phyloP scores from a whole-genome alignment of 441 rosid genomes.

The Aleurites moluccanus region DNA sequence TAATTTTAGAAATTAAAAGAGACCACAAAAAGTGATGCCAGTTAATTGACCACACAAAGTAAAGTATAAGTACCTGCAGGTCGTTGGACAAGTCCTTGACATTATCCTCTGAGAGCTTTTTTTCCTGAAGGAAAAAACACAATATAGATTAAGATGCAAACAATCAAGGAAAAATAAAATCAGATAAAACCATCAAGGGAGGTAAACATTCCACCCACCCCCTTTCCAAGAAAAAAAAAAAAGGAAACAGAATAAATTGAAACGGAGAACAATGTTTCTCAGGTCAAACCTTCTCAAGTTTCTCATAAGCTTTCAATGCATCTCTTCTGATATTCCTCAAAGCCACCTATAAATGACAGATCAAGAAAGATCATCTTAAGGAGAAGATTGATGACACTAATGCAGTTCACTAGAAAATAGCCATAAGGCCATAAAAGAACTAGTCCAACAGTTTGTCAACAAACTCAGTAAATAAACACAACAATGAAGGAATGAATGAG shows the following conservation, averaged over 20 bases:
- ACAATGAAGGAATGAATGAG: too few species aligned
- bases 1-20: neutral
- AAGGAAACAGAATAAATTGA: neutral
- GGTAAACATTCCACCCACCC: neutral
- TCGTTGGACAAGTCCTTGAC: conserved; percentile 84
- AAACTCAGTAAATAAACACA: neutral
- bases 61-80: conserved; percentile 60
- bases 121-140: conserved; percentile 50
- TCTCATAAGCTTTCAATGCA: conserved; percentile 83
- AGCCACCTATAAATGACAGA: conserved; percentile 57
- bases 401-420: neutral
- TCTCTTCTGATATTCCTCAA: conserved; percentile 93
- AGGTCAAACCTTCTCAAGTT: conserved; percentile 72
- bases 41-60: neutral
- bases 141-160: conserved; percentile 7
- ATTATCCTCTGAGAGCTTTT: conserved; percentile 95
- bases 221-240: neutral
- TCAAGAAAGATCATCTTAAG: neutral
- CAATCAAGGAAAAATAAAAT: neutral
- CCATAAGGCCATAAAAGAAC: neutral
- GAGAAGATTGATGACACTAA: neutral
- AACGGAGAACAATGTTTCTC: neutral
- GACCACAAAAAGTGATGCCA: neutral
- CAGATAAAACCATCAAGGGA: neutral
- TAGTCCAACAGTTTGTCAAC: neutral